Base-by-base conservation (phyloP, 352 stramenopile genomes). In the Nothophytophthora sp. region DNA sequence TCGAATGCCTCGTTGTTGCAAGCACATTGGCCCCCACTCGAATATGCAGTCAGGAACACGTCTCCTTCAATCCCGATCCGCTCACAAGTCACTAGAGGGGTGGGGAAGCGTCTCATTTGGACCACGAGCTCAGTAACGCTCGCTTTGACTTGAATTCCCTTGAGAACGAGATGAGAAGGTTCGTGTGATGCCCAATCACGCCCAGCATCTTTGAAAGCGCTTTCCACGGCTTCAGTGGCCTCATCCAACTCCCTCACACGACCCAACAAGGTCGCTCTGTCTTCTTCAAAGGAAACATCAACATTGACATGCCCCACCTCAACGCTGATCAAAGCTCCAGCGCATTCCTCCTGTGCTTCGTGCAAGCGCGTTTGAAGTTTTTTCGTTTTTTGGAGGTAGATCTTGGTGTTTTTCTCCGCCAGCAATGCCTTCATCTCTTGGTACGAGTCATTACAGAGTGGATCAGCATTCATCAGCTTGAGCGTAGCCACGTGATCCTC, bases 321-420 rank as follows among this genome's bases (percentile, higher is more conserved):
- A 10, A 83, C 32, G 3, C 43, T 54, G 8, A 86, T 24, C 19
- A 88, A 54, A 7, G 66, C 35, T 18, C 54, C 60, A 13, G 4
- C 29, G 2, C 45, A 39, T 8, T 47, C 44, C 39, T 32, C 19
- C 7, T 33, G 43, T n/a, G 23, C 23, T 23, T 64, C 52, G 25
- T 59, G 28, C n/a, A 11, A 39, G 23, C 53, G 6, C 16, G 43
- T 32, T n/a, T 36, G 44, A 10, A 71, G 34, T 27, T 71, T 68
- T 40, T 80, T 83, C 5, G 80, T 63, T 44, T 78, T 84, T 20
- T 88, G 68, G 11, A 74, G 48, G 34, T 90, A 92, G 19, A 79
- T 66, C 24, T 69, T 68, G 19, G 75, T 54, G 41, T 86, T 86
- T 34, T 86, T 88, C 54, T 90, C 74, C 3, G 45, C 40, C 13